These are phyloP conservation scores for Thelonectria discophora DNA, from an alignment of 2,329 filamentous ascomycete genomes.

Conservation along the genomic window DNA sequence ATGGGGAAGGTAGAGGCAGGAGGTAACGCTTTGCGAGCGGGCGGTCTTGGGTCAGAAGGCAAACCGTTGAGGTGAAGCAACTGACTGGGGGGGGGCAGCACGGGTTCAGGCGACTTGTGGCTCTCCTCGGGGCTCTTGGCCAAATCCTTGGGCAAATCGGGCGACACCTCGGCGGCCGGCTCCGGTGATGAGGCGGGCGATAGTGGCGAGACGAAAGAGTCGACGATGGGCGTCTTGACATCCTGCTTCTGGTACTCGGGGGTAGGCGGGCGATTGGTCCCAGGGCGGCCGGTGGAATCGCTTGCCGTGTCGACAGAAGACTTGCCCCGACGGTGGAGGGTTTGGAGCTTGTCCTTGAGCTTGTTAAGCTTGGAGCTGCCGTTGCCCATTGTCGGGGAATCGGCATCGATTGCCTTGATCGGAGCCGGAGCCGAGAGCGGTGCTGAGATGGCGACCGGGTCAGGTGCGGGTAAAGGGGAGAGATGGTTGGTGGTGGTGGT, in stretches of 20 bases:
- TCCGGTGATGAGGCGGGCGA: constrained; percentile 58
- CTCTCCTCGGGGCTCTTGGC: constrained; percentile 25
- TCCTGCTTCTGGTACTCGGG: constrained; percentile 60
- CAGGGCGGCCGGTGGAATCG: constrained; percentile 32
- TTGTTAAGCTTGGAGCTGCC: constrained; percentile 45
- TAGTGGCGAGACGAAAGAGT: constrained; percentile 52
- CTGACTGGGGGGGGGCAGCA: constrained; percentile 26
- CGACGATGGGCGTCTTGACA: constrained; percentile 48
- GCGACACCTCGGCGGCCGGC: constrained; percentile 47
- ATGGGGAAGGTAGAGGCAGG: constrained; percentile 33
- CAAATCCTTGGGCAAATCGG: constrained; percentile 45
- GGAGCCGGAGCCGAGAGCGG: constrained; percentile 26
- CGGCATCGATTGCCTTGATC: constrained; percentile 32
- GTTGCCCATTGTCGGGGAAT: constrained; percentile 46
- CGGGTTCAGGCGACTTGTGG: not conserved
- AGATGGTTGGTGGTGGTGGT: constrained; percentile 22
- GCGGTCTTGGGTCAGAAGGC: constrained; percentile 31
- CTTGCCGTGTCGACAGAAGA: constrained; percentile 38
- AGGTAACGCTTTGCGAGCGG: constrained; percentile 43
- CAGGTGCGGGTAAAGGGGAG: not conserved
- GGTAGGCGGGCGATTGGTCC: constrained; percentile 54
- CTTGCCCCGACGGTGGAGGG: constrained; percentile 36
- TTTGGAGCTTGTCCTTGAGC: constrained; percentile 44
- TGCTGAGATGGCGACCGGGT: constrained; percentile 1
- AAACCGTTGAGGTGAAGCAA: constrained; percentile 28